Evolutionary conservation across 2,329 filamentous ascomycete species (phyloP).

Genomic region (Ophiostoma australiae): DNA sequence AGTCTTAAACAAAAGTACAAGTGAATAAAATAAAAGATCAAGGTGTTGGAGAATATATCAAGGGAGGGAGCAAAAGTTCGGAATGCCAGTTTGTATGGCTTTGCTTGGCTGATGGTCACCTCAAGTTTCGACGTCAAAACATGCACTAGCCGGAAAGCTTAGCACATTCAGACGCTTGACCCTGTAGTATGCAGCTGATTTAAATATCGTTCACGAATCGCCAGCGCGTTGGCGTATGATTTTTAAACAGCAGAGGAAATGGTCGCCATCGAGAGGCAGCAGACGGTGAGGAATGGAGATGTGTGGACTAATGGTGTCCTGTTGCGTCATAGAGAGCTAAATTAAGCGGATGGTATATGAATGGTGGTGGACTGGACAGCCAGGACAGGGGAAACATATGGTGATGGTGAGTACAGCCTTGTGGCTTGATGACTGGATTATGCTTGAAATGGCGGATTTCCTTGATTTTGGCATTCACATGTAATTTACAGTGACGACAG

Average conservation of each 20-base stretch:
- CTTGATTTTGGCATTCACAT: conserved; percentile 4
- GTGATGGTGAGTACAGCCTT: not conserved
- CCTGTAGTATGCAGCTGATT: not conserved
- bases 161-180: not conserved
- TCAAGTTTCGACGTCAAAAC: not conserved
- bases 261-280: not conserved
- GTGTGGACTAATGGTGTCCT: not conserved
- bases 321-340: not conserved
- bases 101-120: not conserved
- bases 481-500: not conserved
- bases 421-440: not conserved
- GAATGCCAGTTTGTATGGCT: not conserved
- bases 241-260: not conserved
- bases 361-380: not conserved
- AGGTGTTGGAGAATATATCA: not conserved
- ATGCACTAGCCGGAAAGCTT: not conserved
- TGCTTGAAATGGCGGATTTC: not conserved
- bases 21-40: not conserved
- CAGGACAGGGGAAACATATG: not conserved
- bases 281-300: not conserved
- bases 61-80: not conserved
- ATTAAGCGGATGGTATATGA: not conserved
- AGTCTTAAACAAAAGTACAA: not conserved
- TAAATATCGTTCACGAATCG: not conserved
- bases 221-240: not conserved